Evolutionary conservation across 139 green algal species (phyloP).

Genomic region (Picochlorum costavermella): DNA sequence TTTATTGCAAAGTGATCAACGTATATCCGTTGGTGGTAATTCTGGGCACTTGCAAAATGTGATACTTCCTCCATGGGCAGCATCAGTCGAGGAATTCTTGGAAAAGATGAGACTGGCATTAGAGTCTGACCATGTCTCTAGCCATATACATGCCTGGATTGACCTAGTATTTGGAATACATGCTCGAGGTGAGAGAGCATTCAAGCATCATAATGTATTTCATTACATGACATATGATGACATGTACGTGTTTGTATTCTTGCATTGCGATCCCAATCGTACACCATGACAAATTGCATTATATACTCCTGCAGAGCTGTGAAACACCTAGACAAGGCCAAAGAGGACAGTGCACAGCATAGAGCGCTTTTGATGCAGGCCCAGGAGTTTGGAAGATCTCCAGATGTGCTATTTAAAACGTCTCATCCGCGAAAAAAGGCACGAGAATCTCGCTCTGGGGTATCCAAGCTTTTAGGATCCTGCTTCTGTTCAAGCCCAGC

Average conservation of each 20-base stretch:
- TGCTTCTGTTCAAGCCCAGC: no score
- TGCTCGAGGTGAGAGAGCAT: slow-evolving; percentile 28
- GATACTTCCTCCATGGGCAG: slow-evolving; percentile 62
- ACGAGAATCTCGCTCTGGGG: not conserved
- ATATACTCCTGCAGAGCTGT: slow-evolving; percentile 10
- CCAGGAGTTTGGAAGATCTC: slow-evolving; percentile 63
- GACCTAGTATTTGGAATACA: slow-evolving; percentile 64
- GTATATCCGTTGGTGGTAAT: slow-evolving; percentile 30
- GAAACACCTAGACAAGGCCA: slow-evolving; percentile 21
- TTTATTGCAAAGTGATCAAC: slow-evolving; percentile 30
- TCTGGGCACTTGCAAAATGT: slow-evolving; percentile 44
- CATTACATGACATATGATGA: slow-evolving; percentile 67
- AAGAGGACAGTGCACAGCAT: slow-evolving; percentile 13
- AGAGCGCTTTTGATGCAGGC: slow-evolving; percentile 49
- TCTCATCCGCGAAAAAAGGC: slow-evolving; percentile 24
- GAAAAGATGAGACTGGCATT: slow-evolving; percentile 38
- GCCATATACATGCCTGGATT: slow-evolving; percentile 59
- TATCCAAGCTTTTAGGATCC: no score
- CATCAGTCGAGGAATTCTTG: slow-evolving; percentile 31
- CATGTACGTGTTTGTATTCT: slow-evolving; percentile 10
- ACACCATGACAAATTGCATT: not conserved
- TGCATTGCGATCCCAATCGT: not conserved
- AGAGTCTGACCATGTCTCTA: slow-evolving; percentile 51
- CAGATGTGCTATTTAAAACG: slow-evolving; percentile 25
- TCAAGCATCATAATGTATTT: slow-evolving; percentile 62